Base-by-base conservation (phyloP, 495 filamentous ascomycete genomes). In the Podospora pseudocomata region DNA sequence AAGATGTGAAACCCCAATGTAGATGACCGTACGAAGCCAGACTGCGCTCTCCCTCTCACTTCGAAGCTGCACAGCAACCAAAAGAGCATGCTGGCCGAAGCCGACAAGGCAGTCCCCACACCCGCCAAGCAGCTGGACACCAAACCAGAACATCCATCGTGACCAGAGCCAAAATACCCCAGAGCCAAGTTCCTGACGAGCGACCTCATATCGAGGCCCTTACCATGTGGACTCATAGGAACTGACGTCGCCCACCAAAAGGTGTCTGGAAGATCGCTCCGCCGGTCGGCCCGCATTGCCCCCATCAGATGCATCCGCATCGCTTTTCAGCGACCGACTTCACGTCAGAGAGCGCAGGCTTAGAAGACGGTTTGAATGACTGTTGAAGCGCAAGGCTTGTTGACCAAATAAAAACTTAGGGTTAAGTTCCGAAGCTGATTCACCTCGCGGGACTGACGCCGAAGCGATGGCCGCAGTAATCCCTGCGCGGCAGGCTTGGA, bases 381-480 rank as follows among this genome's bases (percentile, higher is more conserved):
- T 75, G 2, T 69, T 80, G 67, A 67, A 79, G 75, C 77, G 79
- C 79, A 82, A 80, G 71, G 77, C 83, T 84, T 67, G 69, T 74
- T 60, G 84, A 88, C 87, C 87, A 84, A 84, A 79, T 18, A 72
- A 78, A 75, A 75, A 74, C 80, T 87, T 91, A 91, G 89, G 89
- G 89, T 91, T 91, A 91, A 90, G 89, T 90, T 91, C 89, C 88
- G 83, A 86, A 76, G 77, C 79, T 80, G 80, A 81, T 85, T 85
- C 86, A 81, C 83, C 79, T 74, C 76, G 27, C 67, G 76, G 69
- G 73, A 67, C 73, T 75, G 75, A 73, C 66, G 70, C 73, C 66
- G 61, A 70, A 60, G 66, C 26, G 44, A 27, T 58, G 68, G 63
- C 70, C 67, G 65, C 74, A 76, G 68, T 67, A 72, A 72, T 67